phyloP scores from a whole-genome alignment of 179 eudicot species.

The Beta macrorhiza region DNA sequence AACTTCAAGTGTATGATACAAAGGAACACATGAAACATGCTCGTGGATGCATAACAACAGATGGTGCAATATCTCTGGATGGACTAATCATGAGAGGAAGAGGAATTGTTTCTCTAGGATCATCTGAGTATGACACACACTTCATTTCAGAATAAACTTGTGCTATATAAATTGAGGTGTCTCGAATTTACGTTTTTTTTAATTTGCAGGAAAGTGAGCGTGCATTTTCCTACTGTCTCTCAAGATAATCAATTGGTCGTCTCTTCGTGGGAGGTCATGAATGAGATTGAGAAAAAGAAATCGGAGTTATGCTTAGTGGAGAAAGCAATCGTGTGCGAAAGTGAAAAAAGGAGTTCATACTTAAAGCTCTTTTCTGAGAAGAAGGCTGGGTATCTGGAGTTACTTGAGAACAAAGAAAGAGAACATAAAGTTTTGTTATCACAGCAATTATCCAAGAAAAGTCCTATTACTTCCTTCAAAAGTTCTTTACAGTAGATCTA shows the following conservation, averaged over 20 bases:
- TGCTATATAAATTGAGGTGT: too few species aligned
- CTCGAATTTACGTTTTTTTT: not conserved
- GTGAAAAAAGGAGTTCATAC: not conserved
- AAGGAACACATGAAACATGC: constrained; percentile 47
- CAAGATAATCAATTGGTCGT: not conserved
- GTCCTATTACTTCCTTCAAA: not conserved
- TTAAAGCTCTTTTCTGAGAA: constrained; percentile 14
- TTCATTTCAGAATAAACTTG: not conserved
- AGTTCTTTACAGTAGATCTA: not conserved
- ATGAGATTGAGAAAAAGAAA: constrained; percentile 19
- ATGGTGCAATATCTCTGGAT: constrained; percentile 64
- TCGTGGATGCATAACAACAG: constrained; percentile 29
- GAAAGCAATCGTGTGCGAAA: not conserved
- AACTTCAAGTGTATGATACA: constrained; percentile 61
- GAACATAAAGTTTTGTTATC: not conserved
- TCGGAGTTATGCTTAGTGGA: constrained; percentile 4
- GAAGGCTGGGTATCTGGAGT: constrained; percentile 8
- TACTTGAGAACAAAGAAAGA: constrained; percentile 18
- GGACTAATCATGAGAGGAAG: constrained; percentile 55
- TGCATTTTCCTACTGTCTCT: constrained; percentile 42
- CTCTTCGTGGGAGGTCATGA: not conserved
- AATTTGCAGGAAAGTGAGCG: constrained; percentile 39
- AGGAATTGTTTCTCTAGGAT: constrained; percentile 51
- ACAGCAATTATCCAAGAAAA: constrained; percentile 16
- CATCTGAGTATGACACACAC: constrained; percentile 34